Evolutionary conservation across 768 basidiomycete species (phyloP), one percentile per base, ranked within the genome.

Genomic region (Amanita pseudoporphyria): DNA sequence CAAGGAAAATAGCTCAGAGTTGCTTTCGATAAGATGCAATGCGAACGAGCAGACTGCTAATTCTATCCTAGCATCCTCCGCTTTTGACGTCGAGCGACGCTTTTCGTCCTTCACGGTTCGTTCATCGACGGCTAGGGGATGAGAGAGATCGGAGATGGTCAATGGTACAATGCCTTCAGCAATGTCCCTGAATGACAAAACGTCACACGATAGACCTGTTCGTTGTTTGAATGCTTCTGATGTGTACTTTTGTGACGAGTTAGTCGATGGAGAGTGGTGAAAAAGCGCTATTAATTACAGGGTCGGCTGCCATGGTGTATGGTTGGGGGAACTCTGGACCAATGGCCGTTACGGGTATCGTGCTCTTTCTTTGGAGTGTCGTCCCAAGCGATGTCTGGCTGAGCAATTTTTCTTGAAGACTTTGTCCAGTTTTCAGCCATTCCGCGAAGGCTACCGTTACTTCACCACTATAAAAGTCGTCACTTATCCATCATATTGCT

Each of bases 11-110:
- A 87, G 66, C 47, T 79, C 76, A 0, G 79, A 82, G 2, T 78
- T 59, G 21, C 70, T 71, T 39, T 78, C 76, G 28, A 86, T 62
- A 31, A 88, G 77, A 57, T 88, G 85, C 24, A 88, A 62, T 7
- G 84, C 84, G 57, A 87, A 87, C 3, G 84, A 86, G 57, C 84
- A 84, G 18, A 87, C 60, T 12, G 81, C 75, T 64, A 87, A 71
- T 55, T 88, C 84, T 36, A 79, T 61, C 35, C 52, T 51, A 16
- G 53, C 51, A 21, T 46, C 44, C 44, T 46, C 6, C 7, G 36
- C 36, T 12, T 16, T 31, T 30, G 36, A 30, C 40, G 45, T 57
- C 26, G 48, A 51, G 1, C 14, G 35, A 39, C 16, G 45, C 54
- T 31, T 52, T 54, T 6, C 40, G 3, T 14, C n/a, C n/a, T n/a